Conservation (phyloP, 2,329 filamentous ascomycete genomes). For the Dothistroma pini region DNA sequence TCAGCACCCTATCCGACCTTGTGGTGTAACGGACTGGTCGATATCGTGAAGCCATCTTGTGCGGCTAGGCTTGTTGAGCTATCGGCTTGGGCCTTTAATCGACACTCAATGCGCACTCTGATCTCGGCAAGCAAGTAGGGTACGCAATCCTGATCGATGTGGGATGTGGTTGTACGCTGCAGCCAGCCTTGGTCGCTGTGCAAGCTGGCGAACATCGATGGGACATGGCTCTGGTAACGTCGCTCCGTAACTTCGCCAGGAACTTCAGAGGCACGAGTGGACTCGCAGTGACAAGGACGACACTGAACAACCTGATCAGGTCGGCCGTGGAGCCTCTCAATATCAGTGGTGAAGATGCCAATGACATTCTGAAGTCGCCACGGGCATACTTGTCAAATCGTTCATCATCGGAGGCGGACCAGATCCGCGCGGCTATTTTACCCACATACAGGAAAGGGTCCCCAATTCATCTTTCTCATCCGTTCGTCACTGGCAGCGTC, state of each 20-base stretch:
- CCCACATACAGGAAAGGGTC: slow-evolving; percentile 40
- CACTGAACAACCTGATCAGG: slow-evolving; percentile 17
- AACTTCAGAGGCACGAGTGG: slow-evolving; percentile 42
- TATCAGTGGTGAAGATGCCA: slow-evolving; percentile 10
- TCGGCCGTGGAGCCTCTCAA: slow-evolving; percentile 10
- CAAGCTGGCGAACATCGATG: slow-evolving; percentile 48
- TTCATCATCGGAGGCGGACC: slow-evolving; percentile 25
- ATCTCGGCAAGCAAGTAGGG: slow-evolving; percentile 53
- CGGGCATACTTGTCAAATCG: slow-evolving; percentile 19
- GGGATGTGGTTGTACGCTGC: slow-evolving; percentile 52
- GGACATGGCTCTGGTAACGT: slow-evolving; percentile 51
- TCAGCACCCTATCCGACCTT: slow-evolving; percentile 20
- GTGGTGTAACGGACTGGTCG: slow-evolving; percentile 23
- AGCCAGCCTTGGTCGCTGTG: slow-evolving; percentile 54
- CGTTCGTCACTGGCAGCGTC: slow-evolving; percentile 37
- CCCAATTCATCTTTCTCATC: slow-evolving; percentile 39
- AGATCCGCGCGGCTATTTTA: slow-evolving; percentile 26
- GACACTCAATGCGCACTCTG: slow-evolving; percentile 29
- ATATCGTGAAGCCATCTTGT: slow-evolving; percentile 41
- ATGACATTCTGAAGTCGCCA: slow-evolving; percentile 15
- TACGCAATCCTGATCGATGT: slow-evolving; percentile 52
- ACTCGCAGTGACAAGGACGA: slow-evolving; percentile 16
- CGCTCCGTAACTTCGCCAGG: slow-evolving; percentile 49
- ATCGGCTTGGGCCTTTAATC: slow-evolving; percentile 21
- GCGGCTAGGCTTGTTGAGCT: slow-evolving; percentile 30